Percentiles rank a stretch among this genome's conserved stretches.
Conservation (phyloP, 495 filamentous ascomycete species). For the Pseudevernia furfuracea region DNA sequence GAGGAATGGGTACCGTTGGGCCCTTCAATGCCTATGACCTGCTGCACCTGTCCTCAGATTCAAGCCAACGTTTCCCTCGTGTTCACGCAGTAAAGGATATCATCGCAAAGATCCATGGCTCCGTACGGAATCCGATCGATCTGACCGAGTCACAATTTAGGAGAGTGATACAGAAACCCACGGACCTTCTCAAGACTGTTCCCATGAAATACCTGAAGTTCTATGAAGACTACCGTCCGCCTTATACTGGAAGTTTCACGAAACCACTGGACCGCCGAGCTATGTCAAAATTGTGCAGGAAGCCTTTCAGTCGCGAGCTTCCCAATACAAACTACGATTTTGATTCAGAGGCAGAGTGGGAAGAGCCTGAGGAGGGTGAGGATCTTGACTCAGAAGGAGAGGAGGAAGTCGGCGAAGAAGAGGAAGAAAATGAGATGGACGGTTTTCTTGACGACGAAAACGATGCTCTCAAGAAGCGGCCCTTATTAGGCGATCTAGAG, state of each 20-base stretch:
- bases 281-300: conserved; percentile 55
- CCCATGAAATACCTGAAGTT: conserved; percentile 76
- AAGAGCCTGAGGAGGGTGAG: conserved; percentile 72
- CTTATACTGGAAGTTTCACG: conserved; percentile 82
- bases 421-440: conserved; percentile 49
- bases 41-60: conserved; percentile 50
- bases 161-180: conserved; percentile 32
- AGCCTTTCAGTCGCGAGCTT: conserved; percentile 55
- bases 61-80: conserved; percentile 42
- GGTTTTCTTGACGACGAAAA: conserved; percentile 48
- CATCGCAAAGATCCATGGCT: conserved; percentile 48
- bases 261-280: conserved; percentile 41
- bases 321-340: conserved; percentile 84
- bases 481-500: conserved; percentile 61
- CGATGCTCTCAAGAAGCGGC: conserved; percentile 36
- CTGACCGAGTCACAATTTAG: conserved; percentile 27
- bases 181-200: conserved; percentile 51
- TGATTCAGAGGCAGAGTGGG: conserved; percentile 95
- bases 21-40: conserved; percentile 49
- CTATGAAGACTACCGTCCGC: conserved; percentile 77
- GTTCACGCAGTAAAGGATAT: conserved; percentile 56
- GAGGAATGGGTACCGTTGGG: conserved; percentile 13
- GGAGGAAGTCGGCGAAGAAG: conserved; percentile 56
- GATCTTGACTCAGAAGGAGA: conserved; percentile 71
- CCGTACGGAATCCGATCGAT: conserved; percentile 39